A percentile compares a stretch with the other conserved stretches of the same genome.
These are phyloP conservation scores for Monosporascus sp. DNA, from an alignment of 2,329 filamentous ascomycete genomes.

Conservation along the genomic window DNA sequence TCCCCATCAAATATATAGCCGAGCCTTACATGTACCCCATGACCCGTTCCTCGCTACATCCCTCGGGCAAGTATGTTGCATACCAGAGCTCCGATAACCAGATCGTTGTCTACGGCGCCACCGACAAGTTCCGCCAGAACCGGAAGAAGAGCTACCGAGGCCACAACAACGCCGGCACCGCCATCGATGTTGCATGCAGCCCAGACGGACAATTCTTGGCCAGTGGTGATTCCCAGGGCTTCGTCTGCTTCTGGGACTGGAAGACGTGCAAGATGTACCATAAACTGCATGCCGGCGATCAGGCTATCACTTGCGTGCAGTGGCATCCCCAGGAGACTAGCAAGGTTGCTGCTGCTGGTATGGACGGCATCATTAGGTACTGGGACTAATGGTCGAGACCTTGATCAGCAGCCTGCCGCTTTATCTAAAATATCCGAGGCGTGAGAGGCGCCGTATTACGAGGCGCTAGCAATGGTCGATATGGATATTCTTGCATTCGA, in stretches of 20 bases:
- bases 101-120: slow-evolving; percentile 90
- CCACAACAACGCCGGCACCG: slow-evolving; percentile 92
- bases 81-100: slow-evolving; percentile 95
- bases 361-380: slow-evolving; percentile 84
- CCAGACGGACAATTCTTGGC: slow-evolving; percentile 90
- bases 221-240: slow-evolving; percentile 82
- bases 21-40: slow-evolving; percentile 98
- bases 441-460: too few relatives aligned
- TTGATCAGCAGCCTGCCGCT: neutral
- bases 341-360: slow-evolving; percentile 84
- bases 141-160: slow-evolving; percentile 94
- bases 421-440: too few relatives aligned
- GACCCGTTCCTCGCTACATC: slow-evolving; percentile 78
- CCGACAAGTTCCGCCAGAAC: slow-evolving; percentile 95
- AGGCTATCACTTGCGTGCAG: slow-evolving; percentile 76
- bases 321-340: slow-evolving; percentile 98
- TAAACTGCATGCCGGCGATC: slow-evolving; percentile 82
- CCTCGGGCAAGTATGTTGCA: slow-evolving; percentile 87
- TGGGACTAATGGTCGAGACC: slow-evolving; percentile 63
- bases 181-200: slow-evolving; percentile 80
- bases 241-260: slow-evolving; percentile 97
- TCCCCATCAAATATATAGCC: slow-evolving; percentile 96
- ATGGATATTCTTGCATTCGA: neutral
- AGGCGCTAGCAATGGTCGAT: neutral
- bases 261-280: slow-evolving; percentile 99